A percentile compares a stretch with the other conserved stretches of the same genome.
These are phyloP conservation scores for Syncephalastrum racemosum DNA, from an alignment of 371 early-diverging fungal genomes.

Conservation along the genomic window DNA sequence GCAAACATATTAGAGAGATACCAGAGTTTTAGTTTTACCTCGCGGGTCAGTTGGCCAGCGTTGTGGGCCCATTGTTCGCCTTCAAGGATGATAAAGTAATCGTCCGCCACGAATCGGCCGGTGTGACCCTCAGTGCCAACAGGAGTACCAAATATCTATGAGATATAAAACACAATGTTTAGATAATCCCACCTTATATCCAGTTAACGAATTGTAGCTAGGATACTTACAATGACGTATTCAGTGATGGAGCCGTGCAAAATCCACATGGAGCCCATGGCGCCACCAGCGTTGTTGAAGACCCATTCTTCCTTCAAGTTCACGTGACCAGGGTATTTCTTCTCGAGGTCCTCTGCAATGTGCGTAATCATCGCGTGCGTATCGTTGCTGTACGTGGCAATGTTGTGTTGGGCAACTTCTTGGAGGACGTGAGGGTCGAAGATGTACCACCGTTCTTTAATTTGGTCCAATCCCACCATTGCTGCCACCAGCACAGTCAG, in stretches of 20 bases:
- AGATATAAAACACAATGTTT: not conserved
- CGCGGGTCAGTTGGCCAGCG: slow-evolving; percentile 40
- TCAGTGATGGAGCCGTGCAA: slow-evolving; percentile 54
- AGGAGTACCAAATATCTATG: slow-evolving; percentile 44
- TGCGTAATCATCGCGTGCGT: slow-evolving; percentile 31
- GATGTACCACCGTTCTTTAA: slow-evolving; percentile 39
- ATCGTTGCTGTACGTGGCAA: slow-evolving; percentile 37
- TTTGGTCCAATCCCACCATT: slow-evolving; percentile 38
- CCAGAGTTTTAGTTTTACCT: slow-evolving; percentile 16
- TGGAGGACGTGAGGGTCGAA: slow-evolving; percentile 49
- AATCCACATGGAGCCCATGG: slow-evolving; percentile 60
- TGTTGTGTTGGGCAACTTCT: slow-evolving; percentile 42
- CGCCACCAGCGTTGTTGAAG: slow-evolving; percentile 59
- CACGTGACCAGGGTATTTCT: slow-evolving; percentile 49
- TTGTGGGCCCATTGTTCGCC: slow-evolving; percentile 59
- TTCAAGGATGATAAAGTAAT: slow-evolving; percentile 57
- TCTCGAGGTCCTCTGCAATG: slow-evolving; percentile 39
- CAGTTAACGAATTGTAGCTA: too few species aligned
- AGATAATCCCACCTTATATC: too few species aligned
- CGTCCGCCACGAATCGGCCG: slow-evolving; percentile 52
- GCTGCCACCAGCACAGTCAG: slow-evolving; percentile 26
- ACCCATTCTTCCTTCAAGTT: slow-evolving; percentile 50
- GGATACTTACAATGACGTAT: slow-evolving; percentile 42
- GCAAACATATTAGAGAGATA: too few species aligned
- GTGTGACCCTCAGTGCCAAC: slow-evolving; percentile 60